phyloP scores from a whole-genome alignment of 306 rosid species.

The Castanea mollissima region DNA sequence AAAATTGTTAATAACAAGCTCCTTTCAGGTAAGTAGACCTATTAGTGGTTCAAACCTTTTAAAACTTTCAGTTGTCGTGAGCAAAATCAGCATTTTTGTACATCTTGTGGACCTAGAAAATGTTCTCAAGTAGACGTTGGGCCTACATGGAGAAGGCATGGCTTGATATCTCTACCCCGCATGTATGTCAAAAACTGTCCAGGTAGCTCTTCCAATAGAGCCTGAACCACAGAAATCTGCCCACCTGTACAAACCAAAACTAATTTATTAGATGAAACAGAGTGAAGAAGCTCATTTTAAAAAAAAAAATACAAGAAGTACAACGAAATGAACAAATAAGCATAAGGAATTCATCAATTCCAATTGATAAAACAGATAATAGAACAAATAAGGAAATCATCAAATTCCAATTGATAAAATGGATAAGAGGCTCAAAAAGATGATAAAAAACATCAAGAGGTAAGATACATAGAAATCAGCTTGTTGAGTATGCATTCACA shows the following conservation, averaged over 20 bases:
- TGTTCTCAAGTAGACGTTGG: conserved; percentile 7
- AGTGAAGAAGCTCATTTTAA: not conserved
- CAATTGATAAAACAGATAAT: not conserved
- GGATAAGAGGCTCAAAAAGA: too few relatives aligned
- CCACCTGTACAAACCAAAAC: conserved; percentile 40
- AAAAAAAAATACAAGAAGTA: not conserved
- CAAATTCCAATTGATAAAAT: too few relatives aligned
- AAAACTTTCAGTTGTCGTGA: too few relatives aligned
- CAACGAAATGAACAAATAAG: not conserved
- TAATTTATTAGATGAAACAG: not conserved
- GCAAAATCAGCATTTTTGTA: too few relatives aligned
- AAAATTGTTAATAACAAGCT: too few relatives aligned
- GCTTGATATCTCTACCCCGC: conserved; percentile 59
- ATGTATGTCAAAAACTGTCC: conserved; percentile 68
- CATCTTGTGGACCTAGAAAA: not conserved
- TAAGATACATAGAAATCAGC: not conserved
- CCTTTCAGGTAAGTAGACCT: too few relatives aligned
- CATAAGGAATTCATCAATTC: not conserved
- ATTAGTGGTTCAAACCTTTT: too few relatives aligned
- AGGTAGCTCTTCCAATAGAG: conserved; percentile 82
- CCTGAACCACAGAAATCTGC: conserved; percentile 54
- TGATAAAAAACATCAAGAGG: too few relatives aligned
- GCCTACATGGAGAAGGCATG: conserved; percentile 20
- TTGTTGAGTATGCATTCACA: too few relatives aligned
- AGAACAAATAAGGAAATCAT: too few relatives aligned